Percentiles rank a stretch among this genome's conserved stretches.
Conservation (phyloP, 768 basidiomycete genomes). For the Xerocomellus dryophilus region DNA sequence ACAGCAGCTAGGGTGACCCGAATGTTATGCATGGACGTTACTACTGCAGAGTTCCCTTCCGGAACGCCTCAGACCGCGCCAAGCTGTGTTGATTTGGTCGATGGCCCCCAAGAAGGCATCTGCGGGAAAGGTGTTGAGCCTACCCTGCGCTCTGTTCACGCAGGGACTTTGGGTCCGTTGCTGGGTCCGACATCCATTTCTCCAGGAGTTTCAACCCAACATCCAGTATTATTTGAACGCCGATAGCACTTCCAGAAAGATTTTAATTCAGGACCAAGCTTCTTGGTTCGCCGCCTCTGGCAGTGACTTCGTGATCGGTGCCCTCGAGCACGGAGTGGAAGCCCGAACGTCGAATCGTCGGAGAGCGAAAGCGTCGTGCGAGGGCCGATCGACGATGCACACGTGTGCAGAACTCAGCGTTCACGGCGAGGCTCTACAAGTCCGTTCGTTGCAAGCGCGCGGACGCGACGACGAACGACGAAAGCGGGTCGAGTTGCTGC, state of each 20-base stretch:
- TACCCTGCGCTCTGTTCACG: constrained; percentile 44
- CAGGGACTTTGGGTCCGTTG: constrained; percentile 60
- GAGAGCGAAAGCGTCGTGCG: too few relatives aligned
- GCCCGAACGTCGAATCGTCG: too few relatives aligned
- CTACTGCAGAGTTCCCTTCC: constrained; percentile 80
- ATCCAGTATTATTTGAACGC: neutral
- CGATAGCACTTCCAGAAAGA: constrained; percentile 53
- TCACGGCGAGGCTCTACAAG: neutral
- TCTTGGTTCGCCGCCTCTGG: constrained; percentile 65
- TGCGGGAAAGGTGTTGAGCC: constrained; percentile 26
- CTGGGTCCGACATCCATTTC: too few relatives aligned
- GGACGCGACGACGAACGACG: neutral
- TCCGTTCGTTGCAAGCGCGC: neutral
- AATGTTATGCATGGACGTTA: constrained; percentile 45
- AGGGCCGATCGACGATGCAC: neutral
- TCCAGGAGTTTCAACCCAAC: neutral
- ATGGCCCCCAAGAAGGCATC: constrained; percentile 95
- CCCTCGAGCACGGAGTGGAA: constrained; percentile 17
- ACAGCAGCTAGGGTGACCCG: too few relatives aligned
- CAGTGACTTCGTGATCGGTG: constrained; percentile 52
- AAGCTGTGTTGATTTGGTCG: constrained; percentile 96
- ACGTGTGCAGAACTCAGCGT: neutral
- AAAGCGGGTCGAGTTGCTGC: neutral
- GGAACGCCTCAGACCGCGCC: constrained; percentile 88
- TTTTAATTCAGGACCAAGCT: constrained; percentile 59